Evolutionary conservation across 176 grass and related monocot genomes (phyloP), one percentile per base, ranked within the genome.

Genomic region (Dactylis glomerata): DNA sequence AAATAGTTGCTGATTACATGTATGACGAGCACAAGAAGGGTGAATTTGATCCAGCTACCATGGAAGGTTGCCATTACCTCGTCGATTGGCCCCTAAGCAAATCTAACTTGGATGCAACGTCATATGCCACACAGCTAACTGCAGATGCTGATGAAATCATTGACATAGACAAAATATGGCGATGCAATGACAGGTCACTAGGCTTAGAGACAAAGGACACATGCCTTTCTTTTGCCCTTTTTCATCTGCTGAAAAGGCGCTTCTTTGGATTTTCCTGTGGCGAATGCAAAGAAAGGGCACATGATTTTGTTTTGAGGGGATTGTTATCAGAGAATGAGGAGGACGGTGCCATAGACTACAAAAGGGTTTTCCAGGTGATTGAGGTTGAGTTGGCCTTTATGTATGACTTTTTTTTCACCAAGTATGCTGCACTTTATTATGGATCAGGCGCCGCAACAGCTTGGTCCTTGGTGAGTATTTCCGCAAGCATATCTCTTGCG

Each of bases 1-100:
- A 84, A 36, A 65, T 38, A 15, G 71, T 84, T 38, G 82, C 71
- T 11, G 82, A 84, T 2, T 84, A 84, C 82, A 84, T 84, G 82
- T 26, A 84, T 20, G 0, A 50, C 40, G 56, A 84, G 4, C 56
- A 84, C 9, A 13, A 9, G 1, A 75, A 16, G 11, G n/a, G 54
- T 45, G 40, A 6, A 19, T 20, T 16, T 0, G 24, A 62, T 49
- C 68, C 70, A 50, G n/a, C 3, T 22, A 75, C 20, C 55, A 27
- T 83, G 82, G 40, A 75, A 83, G 82, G 56, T 26, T 83, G 49
- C 5, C 28, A 4, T 49, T 84, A 84, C 70, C 8, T 75, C 8
- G 56, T 50, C 24, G 54, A 63, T 0, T 83, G 81, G 27, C 69
- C 69, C 13, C 19, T 20, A 5, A 6, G 5, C 1, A 52, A 52